A percentile compares a stretch with the other conserved stretches of the same genome.
Conservation (phyloP, 2,329 filamentous ascomycete genomes). For the Blumeria hordei region DNA sequence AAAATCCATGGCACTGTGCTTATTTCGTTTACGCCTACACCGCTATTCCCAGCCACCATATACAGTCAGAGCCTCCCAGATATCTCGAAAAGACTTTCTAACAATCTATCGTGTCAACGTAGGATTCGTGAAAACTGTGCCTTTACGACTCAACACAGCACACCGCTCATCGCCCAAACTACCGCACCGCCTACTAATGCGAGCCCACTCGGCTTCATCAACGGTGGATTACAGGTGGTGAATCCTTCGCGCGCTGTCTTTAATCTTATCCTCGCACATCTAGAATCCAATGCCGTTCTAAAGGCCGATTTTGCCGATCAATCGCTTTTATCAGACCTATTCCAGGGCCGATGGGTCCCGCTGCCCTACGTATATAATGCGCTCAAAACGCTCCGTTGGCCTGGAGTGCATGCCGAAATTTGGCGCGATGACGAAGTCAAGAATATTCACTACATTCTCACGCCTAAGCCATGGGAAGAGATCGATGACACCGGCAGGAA, state of each 20-base stretch:
- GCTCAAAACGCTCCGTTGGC: slow-evolving; percentile 32
- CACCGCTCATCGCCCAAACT: slow-evolving; percentile 23
- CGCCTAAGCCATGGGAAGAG: slow-evolving; percentile 37
- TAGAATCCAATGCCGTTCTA: slow-evolving; percentile 21
- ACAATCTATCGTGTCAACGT: background rate
- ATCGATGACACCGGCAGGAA: slow-evolving; percentile 20
- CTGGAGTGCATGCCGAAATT: slow-evolving; percentile 27
- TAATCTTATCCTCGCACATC: slow-evolving; percentile 24
- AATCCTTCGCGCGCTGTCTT: slow-evolving; percentile 25
- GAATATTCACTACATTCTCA: slow-evolving; percentile 36
- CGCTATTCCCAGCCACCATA: background rate
- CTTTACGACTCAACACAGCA: slow-evolving; percentile 27
- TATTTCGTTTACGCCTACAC: background rate
- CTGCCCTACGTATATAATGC: slow-evolving; percentile 38
- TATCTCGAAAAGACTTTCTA: too few relatives aligned
- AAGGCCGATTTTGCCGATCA: slow-evolving; percentile 35
- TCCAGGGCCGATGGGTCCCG: slow-evolving; percentile 28
- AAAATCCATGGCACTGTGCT: background rate
- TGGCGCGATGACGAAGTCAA: slow-evolving; percentile 34
- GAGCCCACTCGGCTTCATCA: slow-evolving; percentile 26
- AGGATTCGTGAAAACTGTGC: slow-evolving; percentile 30
- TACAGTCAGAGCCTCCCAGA: too few relatives aligned
- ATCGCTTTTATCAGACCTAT: slow-evolving; percentile 29
- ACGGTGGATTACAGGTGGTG: slow-evolving; percentile 32
- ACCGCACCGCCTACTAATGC: slow-evolving; percentile 20